Evolutionary conservation across 345 rosid genomes (phyloP), one percentile per base, ranked within the genome.

Genomic region (Streptanthus diversifolius): DNA sequence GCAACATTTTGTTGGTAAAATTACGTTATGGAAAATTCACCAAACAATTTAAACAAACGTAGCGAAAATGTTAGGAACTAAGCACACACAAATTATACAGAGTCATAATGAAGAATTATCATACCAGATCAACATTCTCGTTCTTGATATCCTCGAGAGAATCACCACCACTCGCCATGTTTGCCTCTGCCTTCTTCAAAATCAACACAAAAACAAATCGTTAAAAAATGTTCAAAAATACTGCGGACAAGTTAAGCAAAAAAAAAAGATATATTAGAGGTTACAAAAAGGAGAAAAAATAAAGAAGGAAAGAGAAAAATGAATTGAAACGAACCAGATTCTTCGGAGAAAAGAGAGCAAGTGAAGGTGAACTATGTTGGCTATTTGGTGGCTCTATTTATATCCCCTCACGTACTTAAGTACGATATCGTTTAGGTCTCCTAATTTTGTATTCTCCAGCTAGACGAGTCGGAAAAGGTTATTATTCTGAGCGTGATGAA

Each of bases 61-160:
- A 30, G 56, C 54, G 25, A 35, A 37, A 19, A 8, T 11, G 3
- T 11, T 3, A 2, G 25, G 40, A 8, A 7, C 5, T 11, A 10
- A 43, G 12, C n/a, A 3, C 1, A 66, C 37, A 8, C 2, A 10
- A 45, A 17, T 17, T 33, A 1, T 19, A 43, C 33, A 19, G 1
- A 39, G 32, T 18, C 2, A 7, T 7, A 44, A 44, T 8, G 15
- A 44, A 45, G 17, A 13, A 29, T 9, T n/a, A n/a, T 43, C 51
- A 17, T 75, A 75, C 79, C 79, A 75, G 36, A 75, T 75, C 79
- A 75, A 75, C 74, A 43, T 41, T 75, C 51, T 75, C 79, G 70
- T 75, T 75, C 68, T 25, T 70, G 5, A 75, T 75, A 62, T 75
- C 59, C 49, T 61, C 69, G 18, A 75, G 70, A 35, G 56, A 73